Evolutionary conservation across 176 grass and related monocot genomes (phyloP).

Genomic region (Musa acuminata): DNA sequence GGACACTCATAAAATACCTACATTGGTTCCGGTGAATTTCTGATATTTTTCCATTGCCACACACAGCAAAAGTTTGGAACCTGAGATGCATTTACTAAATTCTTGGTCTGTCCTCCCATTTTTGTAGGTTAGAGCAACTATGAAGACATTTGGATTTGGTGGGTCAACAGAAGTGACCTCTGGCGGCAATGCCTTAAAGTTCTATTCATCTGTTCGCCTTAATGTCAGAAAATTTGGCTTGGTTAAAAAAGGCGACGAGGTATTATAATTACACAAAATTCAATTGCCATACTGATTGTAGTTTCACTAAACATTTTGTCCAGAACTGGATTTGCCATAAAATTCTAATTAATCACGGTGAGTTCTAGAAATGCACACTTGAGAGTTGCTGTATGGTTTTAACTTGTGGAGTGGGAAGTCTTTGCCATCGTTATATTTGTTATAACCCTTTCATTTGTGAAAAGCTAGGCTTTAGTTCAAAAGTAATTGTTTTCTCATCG

Average conservation of each 20-base stretch:
- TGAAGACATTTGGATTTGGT: conserved; percentile 84
- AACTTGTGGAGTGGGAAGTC: not conserved
- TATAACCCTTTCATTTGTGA: not conserved
- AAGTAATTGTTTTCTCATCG: not conserved
- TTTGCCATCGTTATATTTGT: not conserved
- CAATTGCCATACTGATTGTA: not conserved
- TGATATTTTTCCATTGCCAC: too few species aligned
- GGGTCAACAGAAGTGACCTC: conserved; percentile 86
- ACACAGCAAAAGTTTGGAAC: too few species aligned
- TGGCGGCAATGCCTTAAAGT: conserved; percentile 91
- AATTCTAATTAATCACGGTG: not conserved
- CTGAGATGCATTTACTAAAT: too few species aligned
- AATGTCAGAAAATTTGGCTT: conserved; percentile 79
- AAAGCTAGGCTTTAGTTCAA: not conserved
- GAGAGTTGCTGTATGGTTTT: not conserved
- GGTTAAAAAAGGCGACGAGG: conserved; percentile 95
- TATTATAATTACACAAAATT: conserved; percentile 20
- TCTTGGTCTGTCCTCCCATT: not conserved
- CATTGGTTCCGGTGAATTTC: too few species aligned
- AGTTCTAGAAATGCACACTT: not conserved
- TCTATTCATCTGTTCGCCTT: conserved; percentile 86
- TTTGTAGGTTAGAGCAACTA: conserved; percentile 63
- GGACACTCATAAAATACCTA: too few species aligned
- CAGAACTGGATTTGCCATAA: too few species aligned
- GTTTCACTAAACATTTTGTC: not conserved